Evolutionary conservation across 352 stramenopile species (phyloP).

Genomic region (Phytophthora meadii): DNA sequence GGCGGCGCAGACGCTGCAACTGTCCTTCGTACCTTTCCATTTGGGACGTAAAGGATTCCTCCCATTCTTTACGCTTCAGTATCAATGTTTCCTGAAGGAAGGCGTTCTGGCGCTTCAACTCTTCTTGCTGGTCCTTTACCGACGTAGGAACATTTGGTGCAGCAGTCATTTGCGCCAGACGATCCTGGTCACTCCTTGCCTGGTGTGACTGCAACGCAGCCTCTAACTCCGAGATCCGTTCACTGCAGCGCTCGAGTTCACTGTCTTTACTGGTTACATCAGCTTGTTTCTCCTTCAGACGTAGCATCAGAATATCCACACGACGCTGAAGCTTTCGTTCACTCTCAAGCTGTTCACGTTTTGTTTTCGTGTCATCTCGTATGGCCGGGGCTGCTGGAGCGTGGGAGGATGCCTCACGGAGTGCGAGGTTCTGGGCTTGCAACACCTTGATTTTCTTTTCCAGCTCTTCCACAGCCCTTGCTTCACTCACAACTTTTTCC

Average conservation of each 20-base stretch:
- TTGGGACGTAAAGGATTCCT: slow-evolving; percentile 49
- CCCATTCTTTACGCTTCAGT: slow-evolving; percentile 77
- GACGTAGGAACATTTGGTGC: not conserved
- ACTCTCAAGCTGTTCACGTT: slow-evolving; percentile 53
- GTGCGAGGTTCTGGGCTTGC: slow-evolving; percentile 82
- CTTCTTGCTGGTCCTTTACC: slow-evolving; percentile 39
- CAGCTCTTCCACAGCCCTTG: slow-evolving; percentile 55
- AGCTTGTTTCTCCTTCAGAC: slow-evolving; percentile 74
- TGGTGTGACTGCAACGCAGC: slow-evolving; percentile 39
- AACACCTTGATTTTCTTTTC: slow-evolving; percentile 78
- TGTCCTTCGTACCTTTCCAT: slow-evolving; percentile 68
- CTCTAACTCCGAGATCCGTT: slow-evolving; percentile 45
- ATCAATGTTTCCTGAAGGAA: slow-evolving; percentile 67
- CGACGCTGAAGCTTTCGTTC: slow-evolving; percentile 79
- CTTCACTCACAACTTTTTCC: slow-evolving; percentile 61
- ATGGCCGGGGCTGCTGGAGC: not conserved
- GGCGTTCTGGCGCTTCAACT: slow-evolving; percentile 60
- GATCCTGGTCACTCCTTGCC: slow-evolving; percentile 29
- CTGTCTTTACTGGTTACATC: slow-evolving; percentile 52
- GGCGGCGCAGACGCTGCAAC: slow-evolving; percentile 51
- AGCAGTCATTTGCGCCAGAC: slow-evolving; percentile 8
- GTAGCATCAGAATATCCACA: slow-evolving; percentile 66
- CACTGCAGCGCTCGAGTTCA: slow-evolving; percentile 49
- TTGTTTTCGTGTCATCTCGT: slow-evolving; percentile 15
- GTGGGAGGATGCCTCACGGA: slow-evolving; percentile 51